phyloP scores from a whole-genome alignment of 352 stramenopile species.

The Pythium periplocum region DNA sequence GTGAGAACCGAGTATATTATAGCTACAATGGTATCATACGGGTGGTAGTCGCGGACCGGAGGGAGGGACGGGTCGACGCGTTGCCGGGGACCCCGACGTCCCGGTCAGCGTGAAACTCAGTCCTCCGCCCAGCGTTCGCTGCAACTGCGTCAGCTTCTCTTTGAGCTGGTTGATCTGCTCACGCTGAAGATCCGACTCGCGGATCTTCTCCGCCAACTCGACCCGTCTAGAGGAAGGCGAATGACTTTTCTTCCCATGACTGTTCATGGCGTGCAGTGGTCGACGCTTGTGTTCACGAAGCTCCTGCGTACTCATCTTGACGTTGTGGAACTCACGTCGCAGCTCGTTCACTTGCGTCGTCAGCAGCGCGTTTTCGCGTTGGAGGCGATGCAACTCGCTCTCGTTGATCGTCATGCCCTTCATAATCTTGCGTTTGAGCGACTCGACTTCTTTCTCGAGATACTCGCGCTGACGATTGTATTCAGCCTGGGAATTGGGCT shows the following conservation, averaged over 20 bases:
- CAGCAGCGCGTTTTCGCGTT: constrained; percentile 78
- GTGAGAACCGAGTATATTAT: neutral
- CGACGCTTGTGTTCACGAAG: constrained; percentile 39
- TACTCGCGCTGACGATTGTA: constrained; percentile 91
- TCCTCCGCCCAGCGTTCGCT: constrained; percentile 54
- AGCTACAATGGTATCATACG: constrained; percentile 40
- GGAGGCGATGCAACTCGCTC: constrained; percentile 69
- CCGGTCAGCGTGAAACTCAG: constrained; percentile 44
- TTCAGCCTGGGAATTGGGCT: constrained; percentile 88
- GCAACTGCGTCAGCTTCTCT: constrained; percentile 48
- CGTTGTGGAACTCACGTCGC: constrained; percentile 72
- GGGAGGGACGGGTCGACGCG: constrained; percentile 28
- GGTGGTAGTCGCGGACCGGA: constrained; percentile 39
- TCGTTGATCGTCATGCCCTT: constrained; percentile 84
- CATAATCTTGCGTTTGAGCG: constrained; percentile 88
- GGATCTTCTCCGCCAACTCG: constrained; percentile 43
- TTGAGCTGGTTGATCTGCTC: constrained; percentile 74
- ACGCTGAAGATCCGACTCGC: constrained; percentile 59
- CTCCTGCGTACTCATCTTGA: constrained; percentile 69
- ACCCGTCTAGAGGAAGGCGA: constrained; percentile 1
- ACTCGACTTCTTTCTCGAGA: constrained; percentile 87
- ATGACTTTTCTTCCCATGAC: constrained; percentile 12
- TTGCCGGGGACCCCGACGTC: neutral
- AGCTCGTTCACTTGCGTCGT: constrained; percentile 83
- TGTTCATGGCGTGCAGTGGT: neutral